phyloP scores from a whole-genome alignment of 2,329 filamentous ascomycete species.

The Saccharata proteae region DNA sequence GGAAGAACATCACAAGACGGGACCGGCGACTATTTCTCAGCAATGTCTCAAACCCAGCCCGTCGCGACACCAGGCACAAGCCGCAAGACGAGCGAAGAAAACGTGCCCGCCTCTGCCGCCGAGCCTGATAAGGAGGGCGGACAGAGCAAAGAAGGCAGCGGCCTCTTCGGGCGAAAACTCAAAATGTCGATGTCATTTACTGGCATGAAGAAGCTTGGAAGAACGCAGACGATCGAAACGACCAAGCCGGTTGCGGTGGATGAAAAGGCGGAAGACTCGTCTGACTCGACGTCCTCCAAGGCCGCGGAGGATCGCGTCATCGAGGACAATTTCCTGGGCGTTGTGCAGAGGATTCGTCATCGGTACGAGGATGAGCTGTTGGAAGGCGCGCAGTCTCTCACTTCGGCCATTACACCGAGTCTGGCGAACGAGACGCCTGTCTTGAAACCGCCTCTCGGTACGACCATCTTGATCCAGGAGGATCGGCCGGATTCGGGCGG shows the following conservation, averaged over 20 bases:
- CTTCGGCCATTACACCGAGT: conserved; percentile 56
- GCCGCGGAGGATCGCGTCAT: conserved; percentile 58
- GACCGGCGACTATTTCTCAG: conserved; percentile 65
- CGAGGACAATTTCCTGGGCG: conserved; percentile 62
- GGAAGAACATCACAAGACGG: conserved; percentile 48
- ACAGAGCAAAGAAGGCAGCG: conserved; percentile 48
- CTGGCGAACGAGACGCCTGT: conserved; percentile 63
- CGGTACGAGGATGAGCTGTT: conserved; percentile 58
- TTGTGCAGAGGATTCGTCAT: conserved; percentile 59
- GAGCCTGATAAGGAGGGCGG: conserved; percentile 18
- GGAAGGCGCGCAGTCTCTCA: conserved; percentile 39
- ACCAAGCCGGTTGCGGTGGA: conserved; percentile 64
- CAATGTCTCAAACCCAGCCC: conserved; percentile 39
- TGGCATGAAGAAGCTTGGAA: conserved; percentile 70
- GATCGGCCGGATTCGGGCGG: conserved; percentile 51
- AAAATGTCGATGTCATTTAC: conserved; percentile 57
- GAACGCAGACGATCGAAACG: conserved; percentile 48
- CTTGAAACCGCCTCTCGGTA: conserved; percentile 55
- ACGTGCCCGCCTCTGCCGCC: conserved; percentile 28
- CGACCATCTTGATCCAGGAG: conserved; percentile 53
- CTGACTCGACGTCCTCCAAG: conserved; percentile 46
- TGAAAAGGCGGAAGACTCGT: conserved; percentile 55
- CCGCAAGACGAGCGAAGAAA: conserved; percentile 16
- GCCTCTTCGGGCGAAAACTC: conserved; percentile 73
- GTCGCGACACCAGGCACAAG: conserved; percentile 14